Base-by-base conservation (phyloP, 2,329 filamentous ascomycete species). In the Nemania diffusa region DNA sequence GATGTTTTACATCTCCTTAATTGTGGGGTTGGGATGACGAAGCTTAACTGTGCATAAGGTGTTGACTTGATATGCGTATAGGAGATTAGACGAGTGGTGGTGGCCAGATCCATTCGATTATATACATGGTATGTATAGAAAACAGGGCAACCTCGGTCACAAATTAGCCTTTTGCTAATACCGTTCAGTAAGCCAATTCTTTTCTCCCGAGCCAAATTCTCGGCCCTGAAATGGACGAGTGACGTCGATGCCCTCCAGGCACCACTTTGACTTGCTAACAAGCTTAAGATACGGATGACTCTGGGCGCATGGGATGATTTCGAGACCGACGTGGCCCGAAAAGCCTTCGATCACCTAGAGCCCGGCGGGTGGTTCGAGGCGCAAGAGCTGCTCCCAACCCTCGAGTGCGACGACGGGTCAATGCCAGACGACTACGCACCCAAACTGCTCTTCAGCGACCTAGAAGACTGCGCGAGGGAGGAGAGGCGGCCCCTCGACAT, bases 351-450 rank as follows among this genome's bases (percentile, higher is more conserved):
- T n/a, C 78, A 81, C 44, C 78, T 88, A 0, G 76, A 77, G 13
- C 85, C 85, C 2, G 86, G 85, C 34, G 85, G 85, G 50, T 88
- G 83, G 79, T 80, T 87, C 51, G 85, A 88, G 73, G 84, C 82
- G 2, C 85, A 87, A 69, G 85, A 88, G 70, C 74, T 80, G 11
- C 78, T 81, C 63, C 75, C 78, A 55, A 64, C 68, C 2, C 69
- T 82, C 27, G 65, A 71, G 29, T 83, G 79, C 65, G 85, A 87
- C 68, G 84, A 87, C 65, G 80, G 71, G 24, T 84, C 80, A 5
- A 76, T 87, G 56, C 57, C 74, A 4, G 73, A 73, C 0, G 75
- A 83, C 24, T 78, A 78, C 17, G 74, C 82, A 0, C 69, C 85
- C 6, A 72, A 75, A 26, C 71, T 71, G 5, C 86, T 84, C 78